Percentiles rank a stretch among this genome's conserved stretches.
Conservation (phyloP, 192 early-diverging fungal species). For the Umbelopsis sp. region DNA sequence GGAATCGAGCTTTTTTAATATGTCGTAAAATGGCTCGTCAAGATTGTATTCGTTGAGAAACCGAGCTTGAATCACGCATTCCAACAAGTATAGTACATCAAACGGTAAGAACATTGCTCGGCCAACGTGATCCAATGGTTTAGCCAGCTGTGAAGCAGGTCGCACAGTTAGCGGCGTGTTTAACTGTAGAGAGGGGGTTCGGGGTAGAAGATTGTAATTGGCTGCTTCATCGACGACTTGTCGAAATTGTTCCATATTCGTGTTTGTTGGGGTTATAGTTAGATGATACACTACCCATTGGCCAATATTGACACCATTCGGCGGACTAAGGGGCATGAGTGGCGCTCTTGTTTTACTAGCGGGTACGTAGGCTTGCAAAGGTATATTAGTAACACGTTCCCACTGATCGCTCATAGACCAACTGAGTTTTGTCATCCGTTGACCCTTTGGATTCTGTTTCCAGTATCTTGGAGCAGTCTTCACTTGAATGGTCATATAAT, state of each 20-base stretch:
- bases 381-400: conserved; percentile 43
- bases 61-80: conserved; percentile 43
- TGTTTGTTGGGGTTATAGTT: not conserved
- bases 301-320: conserved; percentile 39
- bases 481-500: conserved; percentile 41
- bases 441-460: conserved; percentile 24
- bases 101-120: conserved; percentile 31
- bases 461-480: conserved; percentile 47
- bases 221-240: conserved; percentile 29
- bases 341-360: conserved; percentile 24
- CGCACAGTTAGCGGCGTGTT: not conserved
- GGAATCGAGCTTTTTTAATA: conserved; percentile 26
- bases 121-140: conserved; percentile 17
- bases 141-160: not conserved
- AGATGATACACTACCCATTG: conserved; percentile 50
- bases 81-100: conserved; percentile 51
- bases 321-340: conserved; percentile 32
- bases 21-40: conserved; percentile 34
- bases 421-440: not conserved
- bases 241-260: not conserved
- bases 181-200: not conserved
- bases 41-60: conserved; percentile 51
- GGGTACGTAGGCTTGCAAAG: not conserved
- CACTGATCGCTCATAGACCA: conserved; percentile 31
- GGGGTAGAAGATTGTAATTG: conserved; percentile 40